Base-by-base conservation (phyloP, 2,329 filamentous ascomycete genomes). In the Exserohilum turcica region DNA sequence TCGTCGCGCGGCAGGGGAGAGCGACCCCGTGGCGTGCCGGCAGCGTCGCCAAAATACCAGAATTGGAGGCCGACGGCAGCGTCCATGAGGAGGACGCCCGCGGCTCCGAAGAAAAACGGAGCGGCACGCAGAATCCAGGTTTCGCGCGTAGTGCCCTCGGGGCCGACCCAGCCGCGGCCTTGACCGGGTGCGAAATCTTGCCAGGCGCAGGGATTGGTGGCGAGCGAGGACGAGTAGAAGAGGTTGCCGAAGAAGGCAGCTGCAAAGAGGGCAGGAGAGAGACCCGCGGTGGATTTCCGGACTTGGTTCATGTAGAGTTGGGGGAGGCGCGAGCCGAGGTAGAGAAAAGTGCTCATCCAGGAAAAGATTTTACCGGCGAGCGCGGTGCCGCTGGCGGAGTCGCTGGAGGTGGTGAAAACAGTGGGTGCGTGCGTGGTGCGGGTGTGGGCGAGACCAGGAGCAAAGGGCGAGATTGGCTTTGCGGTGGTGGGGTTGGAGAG, bases 161-260 rank as follows among this genome's bases (percentile, higher is more conserved):
- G 63, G 8, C 80, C 83, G 2, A 80, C 85, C 84, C 86, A 87
- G 49, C 84, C 84, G 6, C 78, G 77, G 18, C 84, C 84, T 63
- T 85, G 79, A 0, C 86, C 65, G 0, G 68, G 74, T 0, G 76
- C 75, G 48, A 81, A 84, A 59, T 84, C 77, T 43, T 70, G 71
- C 86, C 86, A 88, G 6, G 82, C 85, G 56, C 82, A 82, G 2
- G 86, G 86, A 65, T 88, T 88, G 2, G 84, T 81, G 29, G 86
- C 70, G 3, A 89, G 74, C 0, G 85, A 86, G 24, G 77, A 72
- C 8, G 84, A 86, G 75, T 89, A 89, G 76, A 87, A 88, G 36
- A 87, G 74, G 64, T 89, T 89, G 2, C 86, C 86, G 63, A 82
- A 82, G 68, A 89, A 89, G 3, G 86, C 86, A 5, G 86, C 86